A percentile compares a stretch with the other conserved stretches of the same genome.
Conservation (phyloP, 768 basidiomycete species). For the Leucogyrophana mollusca region DNA sequence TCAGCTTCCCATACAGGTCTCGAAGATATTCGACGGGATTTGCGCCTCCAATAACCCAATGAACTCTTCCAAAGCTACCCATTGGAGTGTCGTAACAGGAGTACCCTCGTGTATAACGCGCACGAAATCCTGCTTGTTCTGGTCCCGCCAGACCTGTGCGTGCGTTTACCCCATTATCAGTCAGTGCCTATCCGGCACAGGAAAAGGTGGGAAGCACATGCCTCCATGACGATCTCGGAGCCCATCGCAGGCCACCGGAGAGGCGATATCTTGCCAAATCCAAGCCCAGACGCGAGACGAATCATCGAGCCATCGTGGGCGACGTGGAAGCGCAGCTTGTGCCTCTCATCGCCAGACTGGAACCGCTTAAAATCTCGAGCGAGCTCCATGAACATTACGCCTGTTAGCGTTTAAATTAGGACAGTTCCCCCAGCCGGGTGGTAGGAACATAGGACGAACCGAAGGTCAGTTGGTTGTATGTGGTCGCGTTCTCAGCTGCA, state of each 20-base stretch:
- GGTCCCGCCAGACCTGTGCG: constrained; percentile 38
- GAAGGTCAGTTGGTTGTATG: constrained; percentile 44
- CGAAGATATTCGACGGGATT: constrained; percentile 33
- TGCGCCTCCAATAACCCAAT: constrained; percentile 29
- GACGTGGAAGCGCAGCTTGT: constrained; percentile 41
- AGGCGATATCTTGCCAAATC: constrained; percentile 30
- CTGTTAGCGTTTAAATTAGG: constrained; percentile 16
- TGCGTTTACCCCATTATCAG: neutral
- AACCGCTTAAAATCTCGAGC: constrained; percentile 38
- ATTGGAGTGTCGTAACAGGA: constrained; percentile 33
- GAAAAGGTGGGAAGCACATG: constrained; percentile 10
- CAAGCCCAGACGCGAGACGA: constrained; percentile 37
- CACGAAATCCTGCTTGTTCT: constrained; percentile 28
- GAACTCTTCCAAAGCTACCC: constrained; percentile 36
- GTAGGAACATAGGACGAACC: constrained; percentile 23
- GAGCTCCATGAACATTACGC: constrained; percentile 46
- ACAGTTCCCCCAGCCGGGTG: neutral
- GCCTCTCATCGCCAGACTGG: constrained; percentile 27
- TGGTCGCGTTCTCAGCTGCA: constrained; percentile 40
- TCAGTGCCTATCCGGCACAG: neutral
- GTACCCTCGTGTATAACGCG: constrained; percentile 46
- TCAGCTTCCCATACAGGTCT: constrained; percentile 11
- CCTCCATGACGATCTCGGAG: constrained; percentile 47
- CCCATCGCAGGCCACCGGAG: constrained; percentile 50
- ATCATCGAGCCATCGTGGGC: constrained; percentile 51